phyloP scores from a whole-genome alignment of 495 filamentous ascomycete genomes.

The Cladorrhinum samala region DNA sequence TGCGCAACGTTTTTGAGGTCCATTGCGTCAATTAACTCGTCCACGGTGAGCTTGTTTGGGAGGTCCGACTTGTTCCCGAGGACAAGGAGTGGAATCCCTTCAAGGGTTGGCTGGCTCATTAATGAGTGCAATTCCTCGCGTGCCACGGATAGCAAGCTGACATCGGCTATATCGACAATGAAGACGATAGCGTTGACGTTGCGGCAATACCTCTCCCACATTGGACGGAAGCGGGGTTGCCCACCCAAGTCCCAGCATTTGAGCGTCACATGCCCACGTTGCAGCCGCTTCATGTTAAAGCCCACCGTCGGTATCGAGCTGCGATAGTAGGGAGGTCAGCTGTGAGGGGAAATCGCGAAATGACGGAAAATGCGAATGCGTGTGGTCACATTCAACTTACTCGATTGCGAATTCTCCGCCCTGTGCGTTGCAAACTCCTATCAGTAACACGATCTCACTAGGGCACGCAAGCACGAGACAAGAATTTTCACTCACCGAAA shows the following conservation, averaged over 20 bases:
- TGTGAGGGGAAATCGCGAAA: conserved; percentile 17
- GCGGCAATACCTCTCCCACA: conserved; percentile 99
- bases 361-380: conserved; percentile 4
- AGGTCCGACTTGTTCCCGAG: conserved; percentile 97
- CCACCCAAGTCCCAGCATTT: conserved; percentile 99
- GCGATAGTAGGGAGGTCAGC: conserved; percentile 40
- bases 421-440: conserved; percentile 40
- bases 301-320: conserved; percentile 98
- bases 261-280: conserved; percentile 96
- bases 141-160: conserved; percentile 72
- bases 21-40: conserved; percentile 90
- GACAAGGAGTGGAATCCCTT: conserved; percentile 90
- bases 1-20: conserved; percentile 83
- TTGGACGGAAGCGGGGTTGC: conserved; percentile 92
- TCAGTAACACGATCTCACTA: conserved; percentile 17
- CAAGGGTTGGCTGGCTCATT: conserved; percentile 76
- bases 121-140: conserved; percentile 87
- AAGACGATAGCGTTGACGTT: conserved; percentile 98
- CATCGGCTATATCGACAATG: conserved; percentile 81
- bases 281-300: conserved; percentile 98
- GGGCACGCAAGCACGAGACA: neutral
- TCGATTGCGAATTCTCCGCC: conserved; percentile 98
- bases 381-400: conserved; percentile 54
- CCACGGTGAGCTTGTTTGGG: conserved; percentile 77
- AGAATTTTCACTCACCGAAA: conserved; percentile 67